A percentile compares a stretch with the other conserved stretches of the same genome.
phyloP scores from a whole-genome alignment of 192 early-diverging fungal species.

The Coemansia biformis region DNA sequence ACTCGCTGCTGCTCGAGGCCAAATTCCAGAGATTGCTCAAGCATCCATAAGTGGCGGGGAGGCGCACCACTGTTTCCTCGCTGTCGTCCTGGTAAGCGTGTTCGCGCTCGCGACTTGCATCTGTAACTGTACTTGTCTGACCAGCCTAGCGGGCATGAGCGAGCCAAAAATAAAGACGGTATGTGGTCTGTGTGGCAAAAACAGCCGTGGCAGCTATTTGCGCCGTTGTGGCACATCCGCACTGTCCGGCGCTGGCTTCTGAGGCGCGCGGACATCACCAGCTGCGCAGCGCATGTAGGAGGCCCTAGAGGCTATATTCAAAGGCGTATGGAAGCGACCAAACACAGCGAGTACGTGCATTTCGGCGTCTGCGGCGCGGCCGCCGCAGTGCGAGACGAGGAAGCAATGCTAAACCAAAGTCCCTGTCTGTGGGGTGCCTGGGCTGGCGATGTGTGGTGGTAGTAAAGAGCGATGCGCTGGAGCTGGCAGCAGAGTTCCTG shows the following conservation, averaged over 20 bases:
- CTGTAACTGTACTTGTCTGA: too few relatives aligned
- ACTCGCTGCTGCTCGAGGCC: slow-evolving; percentile 35
- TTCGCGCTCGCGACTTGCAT: too few relatives aligned
- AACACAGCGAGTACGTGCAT: slow-evolving; percentile 31
- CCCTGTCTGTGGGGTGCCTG: too few relatives aligned
- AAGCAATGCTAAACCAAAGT: background rate
- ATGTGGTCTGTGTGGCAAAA: too few relatives aligned
- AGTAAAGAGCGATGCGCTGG: slow-evolving; percentile 43
- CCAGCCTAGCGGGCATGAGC: background rate
- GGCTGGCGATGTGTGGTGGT: too few relatives aligned
- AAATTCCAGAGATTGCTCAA: slow-evolving; percentile 41
- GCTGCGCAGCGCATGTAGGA: too few relatives aligned
- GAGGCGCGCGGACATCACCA: too few relatives aligned
- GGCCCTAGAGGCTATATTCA: slow-evolving; percentile 43
- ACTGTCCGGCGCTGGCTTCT: too few relatives aligned
- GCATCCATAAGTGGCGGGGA: slow-evolving; percentile 9
- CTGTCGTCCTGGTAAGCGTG: too few relatives aligned
- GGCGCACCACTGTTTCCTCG: background rate
- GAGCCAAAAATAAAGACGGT: slow-evolving; percentile 7
- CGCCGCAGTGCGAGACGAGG: background rate
- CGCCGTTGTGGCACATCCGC: too few relatives aligned
- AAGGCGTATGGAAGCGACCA: slow-evolving; percentile 32
- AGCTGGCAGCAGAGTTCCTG: slow-evolving; percentile 26
- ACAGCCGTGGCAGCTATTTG: too few relatives aligned
- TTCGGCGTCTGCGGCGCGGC: too few relatives aligned